Evolutionary conservation across 108 stramenopile species (phyloP), one percentile per base, ranked within the genome.

Genomic region (Nitzschia inconspicua): DNA sequence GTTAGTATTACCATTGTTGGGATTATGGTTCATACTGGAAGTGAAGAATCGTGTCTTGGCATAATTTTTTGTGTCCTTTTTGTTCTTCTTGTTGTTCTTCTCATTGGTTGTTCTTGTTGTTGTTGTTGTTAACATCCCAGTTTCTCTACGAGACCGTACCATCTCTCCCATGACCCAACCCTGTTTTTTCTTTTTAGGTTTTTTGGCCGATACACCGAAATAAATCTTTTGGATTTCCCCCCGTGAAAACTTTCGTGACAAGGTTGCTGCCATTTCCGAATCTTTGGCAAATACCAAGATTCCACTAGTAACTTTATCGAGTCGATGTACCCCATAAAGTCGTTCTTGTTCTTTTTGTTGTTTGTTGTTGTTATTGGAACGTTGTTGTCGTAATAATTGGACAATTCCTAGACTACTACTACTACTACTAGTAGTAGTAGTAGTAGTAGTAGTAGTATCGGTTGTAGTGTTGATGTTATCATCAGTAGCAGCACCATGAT

Each of bases 321-420:
- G 42, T 42, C 91, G 76, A 73, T 92, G 91, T 1, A 92, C 82
- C 31, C 91, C 85, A 52, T 86, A 92, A 4, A 92, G 52, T 26
- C 90, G 72, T 30, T 63, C 57, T 37, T 46, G 47, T 19, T 47
- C 34, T 35, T 63, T 28, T 49, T 40, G 47, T 23, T 60, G 70
- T 25, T 67, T 46, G 16, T 63, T 11, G 44, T 66, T 44, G 43
- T 3, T 29, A 4, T 63, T 79, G 66, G 11, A 82, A 4, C 55
- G 16, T 47, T 34, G 1, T 47, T 32, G 3, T 54, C 25, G 4
- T 47, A 46, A 55, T 83, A 63, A 26, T 46, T 43, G 19, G 42
- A 40, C 14, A 55, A 19, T 10, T 44, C 43, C 25, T 13, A 23
- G 7, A 2, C 16, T 5, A 7, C 9, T 25, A 20, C 41, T 22